These are phyloP conservation scores for Wallacemonas sp. DNA, from an alignment of 208 protist species.

Conservation along the genomic window DNA sequence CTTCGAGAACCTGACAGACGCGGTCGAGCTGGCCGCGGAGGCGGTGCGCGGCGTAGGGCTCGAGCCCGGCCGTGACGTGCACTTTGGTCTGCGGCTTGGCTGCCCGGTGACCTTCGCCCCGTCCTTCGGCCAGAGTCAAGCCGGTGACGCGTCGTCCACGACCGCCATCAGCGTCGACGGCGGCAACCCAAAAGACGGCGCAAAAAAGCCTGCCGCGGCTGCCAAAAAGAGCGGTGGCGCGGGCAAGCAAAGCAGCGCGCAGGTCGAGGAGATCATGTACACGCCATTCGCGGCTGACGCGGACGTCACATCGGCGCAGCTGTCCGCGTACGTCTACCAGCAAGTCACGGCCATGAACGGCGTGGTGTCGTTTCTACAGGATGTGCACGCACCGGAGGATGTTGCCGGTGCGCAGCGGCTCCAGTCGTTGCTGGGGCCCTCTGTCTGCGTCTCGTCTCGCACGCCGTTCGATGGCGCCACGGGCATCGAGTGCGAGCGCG, in stretches of 20 bases:
- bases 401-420: slow-evolving; percentile 45
- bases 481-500: background rate
- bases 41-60: slow-evolving; percentile 37
- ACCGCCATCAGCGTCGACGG: background rate
- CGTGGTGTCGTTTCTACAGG: slow-evolving; percentile 59
- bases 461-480: slow-evolving; percentile 10
- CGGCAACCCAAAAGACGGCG: slow-evolving; percentile 6
- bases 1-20: slow-evolving; percentile 49
- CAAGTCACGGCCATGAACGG: slow-evolving; percentile 39
- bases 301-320: slow-evolving; percentile 66
- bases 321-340: slow-evolving; percentile 70
- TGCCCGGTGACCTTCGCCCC: slow-evolving; percentile 12
- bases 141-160: background rate
- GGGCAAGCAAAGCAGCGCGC: background rate
- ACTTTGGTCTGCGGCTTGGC: slow-evolving; percentile 42
- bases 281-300: slow-evolving; percentile 61
- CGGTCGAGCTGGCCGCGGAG: slow-evolving; percentile 36
- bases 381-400: slow-evolving; percentile 66
- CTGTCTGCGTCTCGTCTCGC: slow-evolving; percentile 24
- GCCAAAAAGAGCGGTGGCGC: slow-evolving; percentile 15
- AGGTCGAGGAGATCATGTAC: slow-evolving; percentile 46
- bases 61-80: slow-evolving; percentile 30
- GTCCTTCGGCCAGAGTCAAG: background rate
- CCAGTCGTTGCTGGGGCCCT: slow-evolving; percentile 31
- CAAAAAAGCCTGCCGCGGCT: background rate